Evolutionary conservation across 306 rosid genomes (phyloP).

Genomic region (Quercus mongolica): DNA sequence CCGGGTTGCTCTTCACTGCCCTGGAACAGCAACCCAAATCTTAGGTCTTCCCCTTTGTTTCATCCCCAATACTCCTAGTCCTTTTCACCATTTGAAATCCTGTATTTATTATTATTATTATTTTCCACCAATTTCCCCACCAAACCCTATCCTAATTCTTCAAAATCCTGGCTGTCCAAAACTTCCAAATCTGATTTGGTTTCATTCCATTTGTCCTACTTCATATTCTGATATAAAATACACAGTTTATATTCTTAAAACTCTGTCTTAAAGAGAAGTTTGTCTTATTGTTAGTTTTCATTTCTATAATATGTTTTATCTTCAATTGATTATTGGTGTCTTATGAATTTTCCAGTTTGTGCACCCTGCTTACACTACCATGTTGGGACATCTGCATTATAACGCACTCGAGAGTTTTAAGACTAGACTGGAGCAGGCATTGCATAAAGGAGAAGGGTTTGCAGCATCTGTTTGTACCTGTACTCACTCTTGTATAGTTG

Average conservation of each 20-base stretch:
- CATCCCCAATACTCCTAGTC: no score
- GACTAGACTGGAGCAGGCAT: conserved; percentile 55
- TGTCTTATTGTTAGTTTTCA: neutral
- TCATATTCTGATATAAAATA: neutral
- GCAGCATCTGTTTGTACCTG: conserved; percentile 49
- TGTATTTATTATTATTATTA: no score
- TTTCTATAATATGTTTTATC: neutral
- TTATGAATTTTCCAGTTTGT: conserved; percentile 56
- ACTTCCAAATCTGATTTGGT: conserved; percentile 1
- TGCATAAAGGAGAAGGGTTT: conserved; percentile 72
- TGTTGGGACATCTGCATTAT: conserved; percentile 71
- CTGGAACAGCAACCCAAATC: no score
- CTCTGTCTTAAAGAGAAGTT: neutral
- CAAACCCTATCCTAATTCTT: no score
- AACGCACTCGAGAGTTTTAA: conserved; percentile 56
- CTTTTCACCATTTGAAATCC: no score
- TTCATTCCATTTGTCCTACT: neutral
- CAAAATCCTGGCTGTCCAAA: no score
- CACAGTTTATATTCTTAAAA: neutral
- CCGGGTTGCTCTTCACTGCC: no score
- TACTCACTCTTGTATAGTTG: conserved; percentile 39
- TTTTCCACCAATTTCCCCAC: no score
- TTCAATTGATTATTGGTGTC: conserved; percentile 1
- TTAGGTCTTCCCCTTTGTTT: no score
- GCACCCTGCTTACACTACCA: conserved; percentile 54